Conservation (phyloP, 371 early-diverging fungal genomes). For the Nematocida sp. region DNA sequence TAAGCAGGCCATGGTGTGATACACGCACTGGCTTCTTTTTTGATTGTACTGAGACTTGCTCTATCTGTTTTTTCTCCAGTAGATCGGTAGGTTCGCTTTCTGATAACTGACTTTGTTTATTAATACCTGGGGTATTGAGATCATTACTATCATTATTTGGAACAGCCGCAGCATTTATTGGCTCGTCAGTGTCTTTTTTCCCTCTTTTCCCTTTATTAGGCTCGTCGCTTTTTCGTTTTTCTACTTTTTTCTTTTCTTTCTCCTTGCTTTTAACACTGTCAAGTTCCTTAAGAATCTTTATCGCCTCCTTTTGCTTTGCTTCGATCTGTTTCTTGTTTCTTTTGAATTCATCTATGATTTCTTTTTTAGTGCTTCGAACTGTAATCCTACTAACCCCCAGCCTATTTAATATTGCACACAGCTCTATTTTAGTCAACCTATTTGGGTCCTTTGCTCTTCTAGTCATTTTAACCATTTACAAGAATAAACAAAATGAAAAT, state of each 20-base stretch:
- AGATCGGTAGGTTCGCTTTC: background rate
- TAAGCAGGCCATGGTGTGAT: background rate
- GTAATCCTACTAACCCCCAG: constrained; percentile 4
- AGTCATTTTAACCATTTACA: constrained; percentile 11
- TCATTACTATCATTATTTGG: too few relatives aligned
- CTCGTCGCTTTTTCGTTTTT: constrained; percentile 5
- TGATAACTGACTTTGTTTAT: too few relatives aligned
- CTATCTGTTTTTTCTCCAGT: background rate
- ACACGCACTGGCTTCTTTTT: background rate
- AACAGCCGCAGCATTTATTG: background rate
- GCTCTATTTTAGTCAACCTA: constrained; percentile 24
- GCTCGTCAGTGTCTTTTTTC: background rate
- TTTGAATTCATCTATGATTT: constrained; percentile 2
- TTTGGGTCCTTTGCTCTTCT: constrained; percentile 22
- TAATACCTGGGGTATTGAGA: too few relatives aligned
- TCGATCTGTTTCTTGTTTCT: constrained; percentile 34
- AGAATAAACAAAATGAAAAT: constrained; percentile 24
- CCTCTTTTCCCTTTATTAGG: constrained; percentile 15
- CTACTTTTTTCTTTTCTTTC: constrained; percentile 10
- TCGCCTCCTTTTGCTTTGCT: constrained; percentile 15
- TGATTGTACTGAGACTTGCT: background rate
- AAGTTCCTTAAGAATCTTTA: constrained; percentile 37
- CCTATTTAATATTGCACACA: constrained; percentile 10
- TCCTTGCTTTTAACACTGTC: constrained; percentile 44
- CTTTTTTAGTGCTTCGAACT: constrained; percentile 15